Evolutionary conservation across 2,329 filamentous ascomycete genomes (phyloP).

Genomic region (Ophiocordyceps camponoti-floridani): DNA sequence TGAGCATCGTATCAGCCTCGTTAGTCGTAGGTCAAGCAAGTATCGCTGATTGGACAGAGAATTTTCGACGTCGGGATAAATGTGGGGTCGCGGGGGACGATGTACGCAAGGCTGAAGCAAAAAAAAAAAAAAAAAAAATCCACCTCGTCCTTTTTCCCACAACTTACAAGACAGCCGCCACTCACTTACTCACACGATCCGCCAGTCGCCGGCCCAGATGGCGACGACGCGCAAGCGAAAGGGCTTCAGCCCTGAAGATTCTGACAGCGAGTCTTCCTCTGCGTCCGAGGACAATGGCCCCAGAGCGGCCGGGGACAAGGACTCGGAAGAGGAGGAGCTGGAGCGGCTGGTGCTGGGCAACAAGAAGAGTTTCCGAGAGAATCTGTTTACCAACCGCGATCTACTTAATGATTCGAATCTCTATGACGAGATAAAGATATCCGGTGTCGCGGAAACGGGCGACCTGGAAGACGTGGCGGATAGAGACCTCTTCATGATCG

Average conservation of each 20-base stretch:
- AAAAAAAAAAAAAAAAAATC: slow-evolving; percentile 7
- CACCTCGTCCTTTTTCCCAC: background rate
- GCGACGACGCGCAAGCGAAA: slow-evolving; percentile 12
- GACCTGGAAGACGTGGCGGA: slow-evolving; percentile 51
- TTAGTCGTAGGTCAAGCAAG: too few species aligned
- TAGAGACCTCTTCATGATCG: slow-evolving; percentile 71
- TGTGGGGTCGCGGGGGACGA: background rate
- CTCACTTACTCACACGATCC: background rate
- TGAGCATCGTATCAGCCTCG: too few species aligned
- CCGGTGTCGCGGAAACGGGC: slow-evolving; percentile 23
- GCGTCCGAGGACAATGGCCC: slow-evolving; percentile 12
- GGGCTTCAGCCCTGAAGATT: slow-evolving; percentile 9
- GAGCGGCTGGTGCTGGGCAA: slow-evolving; percentile 83
- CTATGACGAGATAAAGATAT: slow-evolving; percentile 14
- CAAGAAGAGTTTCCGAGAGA: slow-evolving; percentile 60
- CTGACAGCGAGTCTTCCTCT: slow-evolving; percentile 11
- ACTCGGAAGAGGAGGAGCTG: slow-evolving; percentile 68
- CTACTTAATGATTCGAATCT: slow-evolving; percentile 18
- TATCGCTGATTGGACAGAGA: background rate
- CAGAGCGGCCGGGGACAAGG: slow-evolving; percentile 37
- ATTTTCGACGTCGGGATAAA: too few species aligned
- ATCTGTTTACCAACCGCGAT: slow-evolving; percentile 35
- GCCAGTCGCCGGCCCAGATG: slow-evolving; percentile 7
- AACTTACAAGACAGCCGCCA: background rate
- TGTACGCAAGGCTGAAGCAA: background rate